Evolutionary conservation across 2,329 filamentous ascomycete species (phyloP), one percentile per base, ranked within the genome.

Genomic region (Fusarium proliferatum): DNA sequence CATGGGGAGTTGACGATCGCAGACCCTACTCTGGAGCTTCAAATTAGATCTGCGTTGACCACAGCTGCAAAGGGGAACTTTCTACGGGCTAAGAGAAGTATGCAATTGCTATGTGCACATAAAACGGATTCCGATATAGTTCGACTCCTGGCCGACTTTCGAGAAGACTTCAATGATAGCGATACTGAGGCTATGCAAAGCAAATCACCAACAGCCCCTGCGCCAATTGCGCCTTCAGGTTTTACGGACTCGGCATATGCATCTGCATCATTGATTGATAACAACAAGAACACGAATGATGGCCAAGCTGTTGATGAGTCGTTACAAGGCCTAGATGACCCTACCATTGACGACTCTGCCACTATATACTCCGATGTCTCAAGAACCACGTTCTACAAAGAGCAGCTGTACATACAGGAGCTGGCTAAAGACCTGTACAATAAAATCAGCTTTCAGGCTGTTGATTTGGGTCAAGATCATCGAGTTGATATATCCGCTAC

Each of bases 171-270:
- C 26, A 26, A 26, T 26, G 26, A 5, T 5, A 26, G 1, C 5
- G 26, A 26, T 26, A 26, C 26, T 26, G 26, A 26, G 26, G 26
- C 30, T 11, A 30, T 30, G 11, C 39, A 9, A 41, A 41, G 12
- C 8, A 41, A 9, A n/a, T 8, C 4, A 21, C 7, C 19, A n/a
- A n/a, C 30, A 21, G 0, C 1, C 8, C 4, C 19, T 26, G 17
- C 17, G 9, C 2, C 43, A 46, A 8, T 16, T 46, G 23, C 26
- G 26, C 26, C 26, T 19, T 19, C 43, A 28, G 1, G 17, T 15
- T 9, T 46, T 9, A 15, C 17, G 11, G 26, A 46, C 11, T 46
- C 23, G 3, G 43, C 43, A 28, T 46, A 28, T 13, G 26, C 23
- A 19, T 46, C 43, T 26, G 43, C 26, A 21, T 46, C 26, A 11